A percentile compares a stretch with the other conserved stretches of the same genome.
Conservation (phyloP, 768 basidiomycete genomes). For the Boletus insuetus region DNA sequence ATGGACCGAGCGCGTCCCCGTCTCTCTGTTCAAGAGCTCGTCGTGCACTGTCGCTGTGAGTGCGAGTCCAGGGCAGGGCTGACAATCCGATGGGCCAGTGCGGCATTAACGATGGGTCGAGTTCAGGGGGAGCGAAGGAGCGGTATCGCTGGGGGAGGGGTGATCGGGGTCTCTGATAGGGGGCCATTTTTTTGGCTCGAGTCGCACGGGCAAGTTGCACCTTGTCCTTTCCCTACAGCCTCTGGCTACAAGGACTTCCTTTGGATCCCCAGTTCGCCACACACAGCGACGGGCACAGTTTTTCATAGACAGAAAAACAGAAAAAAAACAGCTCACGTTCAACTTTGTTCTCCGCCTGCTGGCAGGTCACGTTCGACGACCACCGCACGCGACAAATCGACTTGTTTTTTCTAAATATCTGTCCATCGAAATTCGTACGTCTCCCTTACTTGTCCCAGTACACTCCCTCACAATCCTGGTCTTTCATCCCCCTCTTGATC, state of each 20-base stretch:
- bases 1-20: not conserved
- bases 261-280: slow-evolving; percentile 32
- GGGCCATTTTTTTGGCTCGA: slow-evolving; percentile 29
- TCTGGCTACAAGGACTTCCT: slow-evolving; percentile 35
- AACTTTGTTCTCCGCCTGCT: slow-evolving; percentile 77
- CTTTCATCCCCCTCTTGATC: slow-evolving; percentile 2
- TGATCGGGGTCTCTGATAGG: slow-evolving; percentile 27
- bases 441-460: not conserved
- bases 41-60: too few species aligned
- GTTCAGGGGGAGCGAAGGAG: not conserved
- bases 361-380: slow-evolving; percentile 90
- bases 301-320: slow-evolving; percentile 40
- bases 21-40: too few species aligned
- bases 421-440: slow-evolving; percentile 44
- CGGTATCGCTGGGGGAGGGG: slow-evolving; percentile 19
- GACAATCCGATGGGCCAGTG: too few species aligned
- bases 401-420: slow-evolving; percentile 48
- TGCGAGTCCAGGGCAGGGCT: too few species aligned
- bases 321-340: slow-evolving; percentile 33
- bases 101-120: too few species aligned
- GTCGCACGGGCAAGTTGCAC: slow-evolving; percentile 33
- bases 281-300: slow-evolving; percentile 35
- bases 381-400: slow-evolving; percentile 63
- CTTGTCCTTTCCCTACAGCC: slow-evolving; percentile 39
- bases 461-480: not conserved